Evolutionary conservation across 768 basidiomycete species (phyloP).

Genomic region (Auricularia heimuer): DNA sequence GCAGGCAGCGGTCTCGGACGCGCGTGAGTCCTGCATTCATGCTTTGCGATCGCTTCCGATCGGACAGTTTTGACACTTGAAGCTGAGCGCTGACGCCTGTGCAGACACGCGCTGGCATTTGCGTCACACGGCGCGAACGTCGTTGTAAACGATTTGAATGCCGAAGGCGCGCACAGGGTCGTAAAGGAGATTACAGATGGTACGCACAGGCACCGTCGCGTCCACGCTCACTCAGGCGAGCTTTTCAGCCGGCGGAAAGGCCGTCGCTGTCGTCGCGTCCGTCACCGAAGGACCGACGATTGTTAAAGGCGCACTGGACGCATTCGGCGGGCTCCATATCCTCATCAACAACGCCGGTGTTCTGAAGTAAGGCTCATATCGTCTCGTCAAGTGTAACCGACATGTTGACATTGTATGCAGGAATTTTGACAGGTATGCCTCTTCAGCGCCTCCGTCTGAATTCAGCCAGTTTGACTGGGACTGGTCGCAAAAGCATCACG

Average conservation of each 20-base stretch:
- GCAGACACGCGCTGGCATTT: conserved; percentile 81
- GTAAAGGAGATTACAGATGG: conserved; percentile 64
- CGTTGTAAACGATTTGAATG: conserved; percentile 91
- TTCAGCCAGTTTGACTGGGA: too few species aligned
- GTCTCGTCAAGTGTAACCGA: background rate
- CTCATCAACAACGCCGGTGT: conserved; percentile 97
- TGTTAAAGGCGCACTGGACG: conserved; percentile 74
- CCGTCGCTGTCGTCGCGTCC: conserved; percentile 76
- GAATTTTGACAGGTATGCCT: background rate
- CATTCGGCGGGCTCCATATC: conserved; percentile 79
- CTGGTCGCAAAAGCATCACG: conserved; percentile 71
- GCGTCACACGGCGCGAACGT: conserved; percentile 87
- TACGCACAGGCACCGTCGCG: too few species aligned
- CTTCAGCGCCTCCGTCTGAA: too few species aligned
- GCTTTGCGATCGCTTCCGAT: background rate
- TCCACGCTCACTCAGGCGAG: too few species aligned
- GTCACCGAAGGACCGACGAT: conserved; percentile 81
- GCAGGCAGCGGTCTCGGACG: conserved; percentile 95
- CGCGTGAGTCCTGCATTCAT: conserved; percentile 45
- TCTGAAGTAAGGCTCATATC: conserved; percentile 39
- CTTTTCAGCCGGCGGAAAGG: conserved; percentile 72
- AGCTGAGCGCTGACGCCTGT: conserved; percentile 2
- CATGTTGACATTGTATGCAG: too few species aligned
- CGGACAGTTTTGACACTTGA: too few species aligned
- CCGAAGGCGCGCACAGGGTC: conserved; percentile 79